phyloP scores from a whole-genome alignment of 2,329 filamentous ascomycete genomes.

The Monosporascus ibericus region DNA sequence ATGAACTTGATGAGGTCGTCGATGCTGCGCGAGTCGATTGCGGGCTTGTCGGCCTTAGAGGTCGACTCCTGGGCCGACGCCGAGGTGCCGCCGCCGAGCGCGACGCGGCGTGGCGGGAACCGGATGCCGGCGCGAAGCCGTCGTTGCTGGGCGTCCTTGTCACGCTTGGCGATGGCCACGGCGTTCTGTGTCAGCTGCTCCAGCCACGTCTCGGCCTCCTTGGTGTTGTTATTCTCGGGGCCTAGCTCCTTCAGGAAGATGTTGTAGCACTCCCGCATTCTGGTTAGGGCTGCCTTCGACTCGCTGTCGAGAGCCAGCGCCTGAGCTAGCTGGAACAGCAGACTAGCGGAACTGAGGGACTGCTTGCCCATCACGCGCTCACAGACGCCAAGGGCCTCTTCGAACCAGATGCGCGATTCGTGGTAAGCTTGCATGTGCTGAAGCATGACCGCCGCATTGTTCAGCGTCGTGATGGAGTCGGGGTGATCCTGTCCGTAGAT shows the following conservation, averaged over 20 bases:
- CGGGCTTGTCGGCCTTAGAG: constrained; percentile 28
- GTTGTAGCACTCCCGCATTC: constrained; percentile 95
- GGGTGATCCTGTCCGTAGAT: constrained; percentile 92
- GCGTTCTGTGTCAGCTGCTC: constrained; percentile 95
- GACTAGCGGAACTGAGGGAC: constrained; percentile 87
- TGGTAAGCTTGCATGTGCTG: constrained; percentile 92
- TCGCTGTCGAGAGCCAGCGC: constrained; percentile 93
- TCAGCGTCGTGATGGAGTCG: constrained; percentile 96
- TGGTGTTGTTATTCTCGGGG: constrained; percentile 90
- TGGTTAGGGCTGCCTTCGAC: constrained; percentile 80
- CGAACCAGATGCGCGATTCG: constrained; percentile 94
- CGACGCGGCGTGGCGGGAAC: constrained; percentile 58
- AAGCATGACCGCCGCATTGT: constrained; percentile 98
- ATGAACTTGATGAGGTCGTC: constrained; percentile 94
- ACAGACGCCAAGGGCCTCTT: constrained; percentile 82
- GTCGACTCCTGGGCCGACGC: constrained; percentile 28
- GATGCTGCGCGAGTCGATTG: constrained; percentile 73
- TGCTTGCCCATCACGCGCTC: constrained; percentile 84
- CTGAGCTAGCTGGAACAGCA: constrained; percentile 95
- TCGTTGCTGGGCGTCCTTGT: constrained; percentile 75
- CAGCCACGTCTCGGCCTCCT: constrained; percentile 94
- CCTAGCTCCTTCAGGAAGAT: constrained; percentile 88
- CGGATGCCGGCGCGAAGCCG: constrained; percentile 65
- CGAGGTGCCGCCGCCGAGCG: constrained; percentile 43
- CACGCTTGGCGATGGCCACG: constrained; percentile 88